These are phyloP conservation scores for Aspergillus coremiiformis DNA, from an alignment of 495 filamentous ascomycete species.

Conservation along the genomic window DNA sequence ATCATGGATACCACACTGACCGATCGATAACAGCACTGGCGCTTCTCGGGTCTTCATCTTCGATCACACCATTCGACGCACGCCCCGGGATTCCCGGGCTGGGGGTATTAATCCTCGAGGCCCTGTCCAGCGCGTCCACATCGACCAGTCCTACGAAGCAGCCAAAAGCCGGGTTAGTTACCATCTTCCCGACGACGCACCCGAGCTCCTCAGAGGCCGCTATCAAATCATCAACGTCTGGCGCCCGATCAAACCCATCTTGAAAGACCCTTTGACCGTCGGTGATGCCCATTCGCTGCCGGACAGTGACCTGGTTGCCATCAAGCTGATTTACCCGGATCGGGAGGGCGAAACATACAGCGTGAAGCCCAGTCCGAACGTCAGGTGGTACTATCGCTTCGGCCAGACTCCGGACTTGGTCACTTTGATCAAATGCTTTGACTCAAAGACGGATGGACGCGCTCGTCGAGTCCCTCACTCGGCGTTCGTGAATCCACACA, in stretches of 20 bases:
- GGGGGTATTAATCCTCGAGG: conserved; percentile 36
- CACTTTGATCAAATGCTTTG: conserved; percentile 65
- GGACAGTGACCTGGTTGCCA: conserved; percentile 39
- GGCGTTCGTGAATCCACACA: conserved; percentile 51
- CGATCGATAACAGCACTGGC: conserved; percentile 35
- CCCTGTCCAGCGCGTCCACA: conserved; percentile 61
- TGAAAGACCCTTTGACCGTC: conserved; percentile 55
- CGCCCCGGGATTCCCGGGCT: conserved; percentile 21
- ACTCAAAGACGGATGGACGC: conserved; percentile 51
- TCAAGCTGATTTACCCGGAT: conserved; percentile 44
- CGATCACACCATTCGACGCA: conserved; percentile 69
- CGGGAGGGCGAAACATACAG: conserved; percentile 41
- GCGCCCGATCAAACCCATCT: conserved; percentile 61
- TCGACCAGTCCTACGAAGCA: conserved; percentile 63
- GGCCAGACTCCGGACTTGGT: conserved; percentile 52
- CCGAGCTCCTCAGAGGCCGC: conserved; percentile 51
- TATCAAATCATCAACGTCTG: conserved; percentile 77
- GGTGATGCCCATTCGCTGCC: conserved; percentile 46
- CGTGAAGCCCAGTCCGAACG: conserved; percentile 31
- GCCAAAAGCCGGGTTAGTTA: conserved; percentile 47
- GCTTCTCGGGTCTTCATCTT: conserved; percentile 59
- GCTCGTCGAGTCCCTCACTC: conserved; percentile 52
- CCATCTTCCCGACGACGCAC: conserved; percentile 58
- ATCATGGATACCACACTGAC: not conserved
- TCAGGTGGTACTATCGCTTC: conserved; percentile 48